Evolutionary conservation across 768 basidiomycete genomes (phyloP), one percentile per base, ranked within the genome.

Genomic region (Dictyophora rubrovolvata): DNA sequence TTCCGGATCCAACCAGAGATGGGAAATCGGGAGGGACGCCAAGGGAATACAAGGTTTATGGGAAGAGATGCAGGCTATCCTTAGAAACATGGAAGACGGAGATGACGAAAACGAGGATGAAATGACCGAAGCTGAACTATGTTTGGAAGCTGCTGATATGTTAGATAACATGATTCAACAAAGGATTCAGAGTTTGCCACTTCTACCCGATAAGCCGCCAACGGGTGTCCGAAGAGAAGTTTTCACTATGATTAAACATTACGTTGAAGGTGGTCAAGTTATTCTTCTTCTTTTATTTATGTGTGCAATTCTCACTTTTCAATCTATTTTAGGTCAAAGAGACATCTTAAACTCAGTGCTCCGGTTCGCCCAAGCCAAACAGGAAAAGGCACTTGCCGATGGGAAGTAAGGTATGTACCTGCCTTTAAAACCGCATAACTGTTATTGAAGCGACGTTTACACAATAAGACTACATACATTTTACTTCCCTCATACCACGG

Each of bases 151-250:
- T 0, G 78, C 87, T 9, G 80, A 77, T 6, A 71, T 77, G 63
- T 67, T 96, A 60, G 75, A 74, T 21, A 82, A 84, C 18, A 93
- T 94, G 89, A 71, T 84, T 3, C 69, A 77, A 56, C 65, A 69
- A 18, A 68, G 84, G 53, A 63, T 82, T 21, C 73, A 76, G 16
- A 75, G 75, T 1, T 73, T 89, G 16, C 84, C 85, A 16, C 65
- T 64, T 23, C 58, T 70, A 52, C 52, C 52, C 36, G 59, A 65
- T 17, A 62, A 69, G 11, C 56, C 62, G 48, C 33, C 11, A 11
- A 33, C 52, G 5, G 60, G 52, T 3, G 59, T 82, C 48, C 75
- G 89, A 42, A 73, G 75, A 3, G 79, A 85, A 11, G 85, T 93
- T 1, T 69, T 69, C 36, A 54, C 63, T 53, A 93, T 93, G 89